Percentiles rank a stretch among this genome's conserved stretches.
These are phyloP conservation scores for Pseudonectria buxi DNA, from an alignment of 2,329 filamentous ascomycete species.

Conservation along the genomic window DNA sequence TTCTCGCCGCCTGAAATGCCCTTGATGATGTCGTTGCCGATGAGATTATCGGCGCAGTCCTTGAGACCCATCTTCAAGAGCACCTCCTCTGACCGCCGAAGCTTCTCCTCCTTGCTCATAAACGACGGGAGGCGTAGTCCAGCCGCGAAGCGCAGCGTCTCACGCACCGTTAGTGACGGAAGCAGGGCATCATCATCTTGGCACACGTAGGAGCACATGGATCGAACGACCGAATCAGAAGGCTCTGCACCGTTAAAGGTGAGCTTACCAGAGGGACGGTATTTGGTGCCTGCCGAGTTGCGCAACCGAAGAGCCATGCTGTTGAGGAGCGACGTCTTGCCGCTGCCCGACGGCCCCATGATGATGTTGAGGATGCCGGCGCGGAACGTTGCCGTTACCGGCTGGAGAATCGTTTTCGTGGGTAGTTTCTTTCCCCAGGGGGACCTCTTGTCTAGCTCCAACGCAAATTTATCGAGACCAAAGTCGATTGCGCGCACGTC, in stretches of 20 bases:
- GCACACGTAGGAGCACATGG: conserved; percentile 69
- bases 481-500: conserved; percentile 58
- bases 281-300: conserved; percentile 54
- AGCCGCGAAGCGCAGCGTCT: conserved; percentile 66
- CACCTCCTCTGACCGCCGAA: conserved; percentile 61
- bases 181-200: conserved; percentile 72
- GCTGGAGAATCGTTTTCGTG: conserved; percentile 56
- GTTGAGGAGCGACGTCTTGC: conserved; percentile 70
- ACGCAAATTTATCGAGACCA: conserved; percentile 54
- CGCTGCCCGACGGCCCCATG: conserved; percentile 73
- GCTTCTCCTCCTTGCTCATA: conserved; percentile 63
- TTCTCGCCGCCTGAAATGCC: conserved; percentile 78
- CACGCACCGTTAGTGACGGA: conserved; percentile 67
- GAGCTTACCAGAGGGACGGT: conserved; percentile 55
- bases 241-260: conserved; percentile 64
- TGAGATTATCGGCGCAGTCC: conserved; percentile 68
- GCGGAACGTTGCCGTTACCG: conserved; percentile 59
- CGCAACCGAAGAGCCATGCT: conserved; percentile 63
- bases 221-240: conserved; percentile 61
- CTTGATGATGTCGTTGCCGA: conserved; percentile 66
- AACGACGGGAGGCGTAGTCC: conserved; percentile 63
- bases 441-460: conserved; percentile 57
- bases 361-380: conserved; percentile 67
- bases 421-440: conserved; percentile 44
- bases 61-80: conserved; percentile 70